phyloP scores from a whole-genome alignment of 805 yeast species.

The Candida yuanshanica region DNA sequence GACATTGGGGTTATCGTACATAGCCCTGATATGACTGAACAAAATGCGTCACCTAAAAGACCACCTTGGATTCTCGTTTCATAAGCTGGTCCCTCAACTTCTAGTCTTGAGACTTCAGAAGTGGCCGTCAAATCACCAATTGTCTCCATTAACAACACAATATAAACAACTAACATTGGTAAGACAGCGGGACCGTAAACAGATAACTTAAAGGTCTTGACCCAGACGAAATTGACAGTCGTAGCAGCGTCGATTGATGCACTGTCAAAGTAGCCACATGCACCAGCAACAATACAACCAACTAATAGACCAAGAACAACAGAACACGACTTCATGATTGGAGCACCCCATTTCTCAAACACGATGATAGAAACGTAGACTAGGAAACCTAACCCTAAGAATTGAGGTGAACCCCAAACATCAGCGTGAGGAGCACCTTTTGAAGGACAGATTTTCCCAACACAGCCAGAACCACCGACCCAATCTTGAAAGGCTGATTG shows the following conservation, averaged over 20 bases:
- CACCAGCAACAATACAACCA: conserved; percentile 91
- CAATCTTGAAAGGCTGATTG: conserved; percentile 76
- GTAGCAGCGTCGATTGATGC: conserved; percentile 63
- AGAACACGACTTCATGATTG: conserved; percentile 91
- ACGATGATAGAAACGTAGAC: conserved; percentile 70
- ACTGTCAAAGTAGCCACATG: conserved; percentile 73
- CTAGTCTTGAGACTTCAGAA: conserved; percentile 80
- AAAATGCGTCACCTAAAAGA: conserved; percentile 80
- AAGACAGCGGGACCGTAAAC: conserved; percentile 83
- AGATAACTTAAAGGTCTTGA: conserved; percentile 66
- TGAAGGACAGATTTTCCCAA: conserved; percentile 40
- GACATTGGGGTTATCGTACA: conserved; percentile 85
- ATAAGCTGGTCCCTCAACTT: conserved; percentile 73
- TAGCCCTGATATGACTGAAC: conserved; percentile 70
- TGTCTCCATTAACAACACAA: conserved; percentile 83
- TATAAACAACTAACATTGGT: conserved; percentile 78
- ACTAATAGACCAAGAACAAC: conserved; percentile 78
- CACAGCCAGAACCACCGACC: conserved; percentile 81
- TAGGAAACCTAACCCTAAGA: conserved; percentile 80
- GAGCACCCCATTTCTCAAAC: conserved; percentile 86
- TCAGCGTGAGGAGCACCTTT: conserved; percentile 50
- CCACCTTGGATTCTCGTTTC: conserved; percentile 93
- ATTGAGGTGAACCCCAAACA: conserved; percentile 86
- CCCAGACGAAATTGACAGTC: conserved; percentile 85
- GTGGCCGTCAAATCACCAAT: conserved; percentile 95